phyloP scores from a whole-genome alignment of 768 basidiomycete species.

The Pisolithus tinctorius region DNA sequence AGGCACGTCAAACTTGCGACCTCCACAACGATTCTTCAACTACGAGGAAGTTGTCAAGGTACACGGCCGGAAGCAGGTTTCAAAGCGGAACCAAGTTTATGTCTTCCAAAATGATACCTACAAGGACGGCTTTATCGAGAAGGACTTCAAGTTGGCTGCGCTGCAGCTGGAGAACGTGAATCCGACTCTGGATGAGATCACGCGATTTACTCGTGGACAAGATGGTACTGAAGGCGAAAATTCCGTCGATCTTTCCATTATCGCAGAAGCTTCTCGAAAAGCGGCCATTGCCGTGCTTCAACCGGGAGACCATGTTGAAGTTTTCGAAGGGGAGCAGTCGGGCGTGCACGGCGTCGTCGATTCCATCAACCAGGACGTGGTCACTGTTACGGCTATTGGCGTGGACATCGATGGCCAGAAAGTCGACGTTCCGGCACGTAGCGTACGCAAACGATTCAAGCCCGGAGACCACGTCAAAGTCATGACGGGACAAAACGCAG shows the following conservation, averaged over 20 bases:
- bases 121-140: constrained; percentile 92
- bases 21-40: constrained; percentile 90
- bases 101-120: constrained; percentile 93
- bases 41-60: constrained; percentile 86
- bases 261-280: constrained; percentile 88
- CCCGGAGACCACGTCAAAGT: constrained; percentile 99
- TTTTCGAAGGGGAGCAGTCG: constrained; percentile 93
- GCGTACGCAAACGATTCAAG: constrained; percentile 92
- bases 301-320: constrained; percentile 96
- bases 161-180: constrained; percentile 84
- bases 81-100: constrained; percentile 66
- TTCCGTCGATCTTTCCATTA: constrained; percentile 81
- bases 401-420: constrained; percentile 83
- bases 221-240: constrained; percentile 62
- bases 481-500: constrained; percentile 88
- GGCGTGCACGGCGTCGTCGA: constrained; percentile 92
- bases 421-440: constrained; percentile 78
- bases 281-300: constrained; percentile 92
- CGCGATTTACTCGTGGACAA: constrained; percentile 73
- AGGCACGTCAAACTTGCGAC: constrained; percentile 55
- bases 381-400: constrained; percentile 73
- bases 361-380: constrained; percentile 80
- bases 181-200: constrained; percentile 95
- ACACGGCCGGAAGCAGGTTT: constrained; percentile 72
- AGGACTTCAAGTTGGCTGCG: constrained; percentile 81